Conservation (phyloP, 192 early-diverging fungal genomes). For the Rhizophagus clarus region DNA sequence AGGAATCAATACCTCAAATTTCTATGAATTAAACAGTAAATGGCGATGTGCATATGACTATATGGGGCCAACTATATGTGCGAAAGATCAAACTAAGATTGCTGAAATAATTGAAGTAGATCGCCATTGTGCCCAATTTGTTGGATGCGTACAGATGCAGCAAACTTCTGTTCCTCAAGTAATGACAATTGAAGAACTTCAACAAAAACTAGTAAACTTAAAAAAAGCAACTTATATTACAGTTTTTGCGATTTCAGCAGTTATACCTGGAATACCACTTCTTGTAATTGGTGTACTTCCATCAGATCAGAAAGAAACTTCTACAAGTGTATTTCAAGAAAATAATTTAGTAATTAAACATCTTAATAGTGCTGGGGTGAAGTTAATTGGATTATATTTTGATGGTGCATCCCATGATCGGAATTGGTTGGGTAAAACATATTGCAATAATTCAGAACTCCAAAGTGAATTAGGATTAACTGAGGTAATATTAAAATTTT, state of each 20-base stretch:
- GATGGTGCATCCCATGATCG: background rate
- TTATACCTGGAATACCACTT: background rate
- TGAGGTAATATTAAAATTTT: background rate
- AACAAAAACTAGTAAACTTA: background rate
- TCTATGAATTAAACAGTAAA: no score
- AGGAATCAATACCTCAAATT: no score
- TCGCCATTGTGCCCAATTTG: background rate
- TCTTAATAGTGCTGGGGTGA: background rate
- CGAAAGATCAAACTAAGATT: conserved; percentile 9
- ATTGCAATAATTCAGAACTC: background rate
- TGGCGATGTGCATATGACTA: background rate
- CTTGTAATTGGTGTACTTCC: background rate
- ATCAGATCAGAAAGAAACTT: conserved; percentile 6
- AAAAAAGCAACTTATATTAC: background rate
- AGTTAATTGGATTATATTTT: conserved; percentile 5
- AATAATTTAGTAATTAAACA: background rate
- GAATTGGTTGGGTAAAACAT: background rate
- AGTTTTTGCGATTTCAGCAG: conserved; percentile 1
- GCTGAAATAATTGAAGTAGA: background rate
- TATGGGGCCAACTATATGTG: conserved; percentile 1
- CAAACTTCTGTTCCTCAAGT: background rate
- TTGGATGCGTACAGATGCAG: background rate
- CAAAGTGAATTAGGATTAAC: background rate
- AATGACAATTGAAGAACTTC: conserved; percentile 5
- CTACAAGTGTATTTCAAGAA: conserved; percentile 1